Conservation (phyloP, 768 basidiomycete species). For the Hydnum rufescens region DNA sequence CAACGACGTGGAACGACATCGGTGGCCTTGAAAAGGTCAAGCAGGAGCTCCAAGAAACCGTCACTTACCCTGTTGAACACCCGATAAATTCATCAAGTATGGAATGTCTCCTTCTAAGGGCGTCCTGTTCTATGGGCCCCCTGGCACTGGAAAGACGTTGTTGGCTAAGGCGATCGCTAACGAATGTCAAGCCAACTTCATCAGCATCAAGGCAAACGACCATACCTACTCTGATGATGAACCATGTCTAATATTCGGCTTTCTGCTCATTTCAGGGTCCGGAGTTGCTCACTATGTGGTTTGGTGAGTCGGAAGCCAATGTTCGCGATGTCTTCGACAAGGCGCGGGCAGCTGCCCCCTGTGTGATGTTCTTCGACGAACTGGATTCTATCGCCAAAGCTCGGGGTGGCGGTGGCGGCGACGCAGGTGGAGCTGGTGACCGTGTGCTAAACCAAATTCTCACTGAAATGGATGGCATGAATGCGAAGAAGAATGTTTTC, state of each 20-base stretch:
- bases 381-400: slow-evolving; percentile 97
- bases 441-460: slow-evolving; percentile 95
- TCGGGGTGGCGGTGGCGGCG: slow-evolving; percentile 80
- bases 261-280: slow-evolving; percentile 39
- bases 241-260: too few relatives aligned
- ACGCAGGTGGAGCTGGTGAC: slow-evolving; percentile 91
- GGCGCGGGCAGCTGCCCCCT: slow-evolving; percentile 95
- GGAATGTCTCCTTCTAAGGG: slow-evolving; percentile 99
- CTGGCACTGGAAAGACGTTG: slow-evolving; percentile 98
- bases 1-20: slow-evolving; percentile 96
- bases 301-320: slow-evolving; percentile 99
- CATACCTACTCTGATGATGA: not conserved
- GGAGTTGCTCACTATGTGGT: slow-evolving; percentile 99
- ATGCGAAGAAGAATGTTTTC: slow-evolving; percentile 97
- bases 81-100: slow-evolving; percentile 99
- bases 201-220: slow-evolving; percentile 70
- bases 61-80: slow-evolving; percentile 99
- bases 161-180: slow-evolving; percentile 98
- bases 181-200: slow-evolving; percentile 99
- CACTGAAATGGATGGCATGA: slow-evolving; percentile 99
- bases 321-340: slow-evolving; percentile 99
- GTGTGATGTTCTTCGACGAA: slow-evolving; percentile 99
- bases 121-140: slow-evolving; percentile 98
- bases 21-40: slow-evolving; percentile 99
- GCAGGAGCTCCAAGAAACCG: slow-evolving; percentile 95